Percentiles rank a stretch among this genome's conserved stretches.
Evolutionary conservation across 2,329 filamentous ascomycete genomes (phyloP).

Genomic region (Corinectria fuckeliana): DNA sequence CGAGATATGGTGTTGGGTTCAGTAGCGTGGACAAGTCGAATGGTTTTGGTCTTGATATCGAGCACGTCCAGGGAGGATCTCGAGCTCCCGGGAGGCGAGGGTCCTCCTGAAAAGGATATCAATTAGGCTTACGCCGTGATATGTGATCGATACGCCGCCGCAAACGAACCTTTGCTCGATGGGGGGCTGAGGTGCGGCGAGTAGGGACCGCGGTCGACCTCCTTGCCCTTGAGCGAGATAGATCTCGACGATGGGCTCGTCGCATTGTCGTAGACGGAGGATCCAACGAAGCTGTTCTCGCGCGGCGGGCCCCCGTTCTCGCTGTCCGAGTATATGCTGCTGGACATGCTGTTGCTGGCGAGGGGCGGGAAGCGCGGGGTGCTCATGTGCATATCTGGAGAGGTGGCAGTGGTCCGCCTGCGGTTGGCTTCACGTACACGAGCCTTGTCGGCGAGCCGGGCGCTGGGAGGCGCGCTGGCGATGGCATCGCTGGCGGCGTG

Average conservation of each 20-base stretch:
- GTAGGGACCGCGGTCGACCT: constrained; percentile 45
- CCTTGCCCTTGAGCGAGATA: constrained; percentile 51
- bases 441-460: constrained; percentile 53
- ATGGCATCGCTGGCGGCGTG: constrained; percentile 67
- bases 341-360: constrained; percentile 53
- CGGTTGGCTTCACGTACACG: constrained; percentile 59
- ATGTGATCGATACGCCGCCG: constrained; percentile 21
- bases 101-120: constrained; percentile 3
- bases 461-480: constrained; percentile 58
- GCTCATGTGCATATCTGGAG: constrained; percentile 46
- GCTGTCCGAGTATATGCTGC: constrained; percentile 54
- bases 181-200: constrained; percentile 45
- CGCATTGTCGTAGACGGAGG: constrained; percentile 37
- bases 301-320: constrained; percentile 38
- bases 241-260: constrained; percentile 31
- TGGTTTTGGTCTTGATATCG: constrained; percentile 35
- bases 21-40: not conserved
- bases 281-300: constrained; percentile 2
- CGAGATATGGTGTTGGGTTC: constrained; percentile 1
- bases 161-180: constrained; percentile 46
- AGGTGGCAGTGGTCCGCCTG: constrained; percentile 51
- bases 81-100: constrained; percentile 45
- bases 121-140: constrained; percentile 26
- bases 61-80: constrained; percentile 49
- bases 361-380: constrained; percentile 52